Evolutionary conservation across 2,329 filamentous ascomycete species (phyloP).

Genomic region (Sporothrix dimorphospora): DNA sequence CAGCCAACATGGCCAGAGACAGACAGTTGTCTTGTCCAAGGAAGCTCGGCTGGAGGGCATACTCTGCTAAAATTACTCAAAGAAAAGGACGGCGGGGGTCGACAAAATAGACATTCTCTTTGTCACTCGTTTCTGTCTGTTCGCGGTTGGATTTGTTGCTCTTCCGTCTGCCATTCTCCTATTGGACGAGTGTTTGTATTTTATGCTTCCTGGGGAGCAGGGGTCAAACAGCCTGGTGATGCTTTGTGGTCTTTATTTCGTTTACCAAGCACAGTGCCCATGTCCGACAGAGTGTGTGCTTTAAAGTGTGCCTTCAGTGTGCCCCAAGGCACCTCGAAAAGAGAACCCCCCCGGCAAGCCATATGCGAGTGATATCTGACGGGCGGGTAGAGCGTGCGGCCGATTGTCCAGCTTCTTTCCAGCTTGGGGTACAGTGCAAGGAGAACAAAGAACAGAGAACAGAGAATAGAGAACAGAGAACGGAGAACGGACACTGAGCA

Average conservation of each 20-base stretch:
- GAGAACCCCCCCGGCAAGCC: not conserved
- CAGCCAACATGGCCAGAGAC: not conserved
- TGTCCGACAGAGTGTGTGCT: not conserved
- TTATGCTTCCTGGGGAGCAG: not conserved
- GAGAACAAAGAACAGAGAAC: not conserved
- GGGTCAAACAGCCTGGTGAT: not conserved
- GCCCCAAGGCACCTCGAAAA: not conserved
- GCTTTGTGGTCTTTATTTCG: not conserved
- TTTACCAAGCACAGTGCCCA: not conserved
- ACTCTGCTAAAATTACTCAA: not conserved
- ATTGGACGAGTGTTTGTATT: not conserved
- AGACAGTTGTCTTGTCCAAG: not conserved
- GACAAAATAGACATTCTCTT: not conserved
- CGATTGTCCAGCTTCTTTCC: not conserved
- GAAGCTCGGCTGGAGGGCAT: not conserved
- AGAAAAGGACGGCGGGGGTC: not conserved
- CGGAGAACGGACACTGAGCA: not conserved
- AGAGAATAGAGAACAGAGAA: no score
- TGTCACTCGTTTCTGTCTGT: constrained; percentile 3
- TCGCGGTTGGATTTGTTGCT: not conserved
- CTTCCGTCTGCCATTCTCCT: not conserved
- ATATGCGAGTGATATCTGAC: constrained; percentile 17
- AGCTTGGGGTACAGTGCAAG: not conserved
- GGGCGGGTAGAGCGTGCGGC: constrained; percentile 19
- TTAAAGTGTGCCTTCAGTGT: not conserved